A percentile compares a stretch with the other conserved stretches of the same genome.
phyloP scores from a whole-genome alignment of 768 basidiomycete genomes.

The Termitomyces sp. region DNA sequence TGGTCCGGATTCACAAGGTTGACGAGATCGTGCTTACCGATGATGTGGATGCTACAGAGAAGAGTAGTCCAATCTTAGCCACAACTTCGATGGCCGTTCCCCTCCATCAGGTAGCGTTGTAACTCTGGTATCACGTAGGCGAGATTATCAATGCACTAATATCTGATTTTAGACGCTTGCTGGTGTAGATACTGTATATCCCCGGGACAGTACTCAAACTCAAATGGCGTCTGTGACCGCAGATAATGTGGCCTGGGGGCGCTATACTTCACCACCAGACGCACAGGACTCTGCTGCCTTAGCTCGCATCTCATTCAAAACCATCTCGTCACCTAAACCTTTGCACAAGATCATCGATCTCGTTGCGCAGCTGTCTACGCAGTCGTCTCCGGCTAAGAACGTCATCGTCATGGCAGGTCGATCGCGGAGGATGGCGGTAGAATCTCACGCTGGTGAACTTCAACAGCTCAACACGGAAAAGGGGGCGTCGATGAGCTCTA shows the following conservation, averaged over 20 bases:
- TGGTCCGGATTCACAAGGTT: slow-evolving; percentile 53
- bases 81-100: slow-evolving; percentile 5
- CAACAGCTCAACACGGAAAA: slow-evolving; percentile 35
- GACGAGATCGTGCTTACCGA: slow-evolving; percentile 29
- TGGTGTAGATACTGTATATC: slow-evolving; percentile 71
- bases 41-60: slow-evolving; percentile 17
- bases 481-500: slow-evolving; percentile 39
- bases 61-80: slow-evolving; percentile 1
- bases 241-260: slow-evolving; percentile 73
- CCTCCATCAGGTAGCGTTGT: slow-evolving; percentile 24
- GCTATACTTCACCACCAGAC: slow-evolving; percentile 37
- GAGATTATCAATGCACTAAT: background rate
- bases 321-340: slow-evolving; percentile 42
- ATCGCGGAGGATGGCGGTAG: slow-evolving; percentile 61
- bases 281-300: slow-evolving; percentile 21
- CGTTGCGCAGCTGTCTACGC: slow-evolving; percentile 23
- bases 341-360: slow-evolving; percentile 50
- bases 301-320: slow-evolving; percentile 60
- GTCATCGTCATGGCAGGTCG: slow-evolving; percentile 69
- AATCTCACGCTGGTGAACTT: slow-evolving; percentile 57
- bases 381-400: slow-evolving; percentile 30
- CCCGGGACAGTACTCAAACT: slow-evolving; percentile 53
- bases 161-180: slow-evolving; percentile 31
- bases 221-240: slow-evolving; percentile 75
- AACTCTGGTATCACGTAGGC: background rate